phyloP scores from a whole-genome alignment of 2,329 filamentous ascomycete species.

The Venturia carpophila region DNA sequence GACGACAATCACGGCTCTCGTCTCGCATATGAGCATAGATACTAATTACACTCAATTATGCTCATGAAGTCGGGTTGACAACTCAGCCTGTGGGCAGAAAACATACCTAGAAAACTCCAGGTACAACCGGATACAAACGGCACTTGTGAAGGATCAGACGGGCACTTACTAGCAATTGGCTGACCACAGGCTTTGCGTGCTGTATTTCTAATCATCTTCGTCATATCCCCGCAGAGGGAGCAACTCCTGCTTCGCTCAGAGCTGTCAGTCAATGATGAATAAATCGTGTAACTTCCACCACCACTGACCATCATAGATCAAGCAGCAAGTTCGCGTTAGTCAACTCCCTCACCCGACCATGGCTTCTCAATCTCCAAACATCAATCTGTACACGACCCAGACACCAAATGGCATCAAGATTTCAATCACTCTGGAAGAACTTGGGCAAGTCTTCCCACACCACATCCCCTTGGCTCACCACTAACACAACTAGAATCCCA shows the following conservation, averaged over 20 bases:
- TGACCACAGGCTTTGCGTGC: slow-evolving; percentile 4
- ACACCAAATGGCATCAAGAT: slow-evolving; percentile 40
- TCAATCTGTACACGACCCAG: slow-evolving; percentile 74
- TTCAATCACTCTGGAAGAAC: slow-evolving; percentile 38
- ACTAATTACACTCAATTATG: neutral
- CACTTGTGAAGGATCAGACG: neutral
- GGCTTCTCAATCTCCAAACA: slow-evolving; percentile 44
- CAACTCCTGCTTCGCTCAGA: neutral
- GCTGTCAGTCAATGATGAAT: neutral
- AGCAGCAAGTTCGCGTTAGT: no score
- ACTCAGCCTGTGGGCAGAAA: neutral
- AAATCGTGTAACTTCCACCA: no score
- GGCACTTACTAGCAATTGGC: neutral
- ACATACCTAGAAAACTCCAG: neutral
- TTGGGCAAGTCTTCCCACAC: slow-evolving; percentile 49
- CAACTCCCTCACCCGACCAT: neutral
- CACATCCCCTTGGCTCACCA: slow-evolving; percentile 71
- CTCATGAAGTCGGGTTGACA: neutral
- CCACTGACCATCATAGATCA: no score
- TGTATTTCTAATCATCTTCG: slow-evolving; percentile 14
- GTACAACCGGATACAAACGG: neutral
- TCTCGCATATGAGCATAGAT: no score
- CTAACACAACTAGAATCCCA: slow-evolving; percentile 31
- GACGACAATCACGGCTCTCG: neutral
- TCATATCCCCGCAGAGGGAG: neutral